Base-by-base conservation (phyloP, 164 flowering plant genomes). In the Sextonia rubra region DNA sequence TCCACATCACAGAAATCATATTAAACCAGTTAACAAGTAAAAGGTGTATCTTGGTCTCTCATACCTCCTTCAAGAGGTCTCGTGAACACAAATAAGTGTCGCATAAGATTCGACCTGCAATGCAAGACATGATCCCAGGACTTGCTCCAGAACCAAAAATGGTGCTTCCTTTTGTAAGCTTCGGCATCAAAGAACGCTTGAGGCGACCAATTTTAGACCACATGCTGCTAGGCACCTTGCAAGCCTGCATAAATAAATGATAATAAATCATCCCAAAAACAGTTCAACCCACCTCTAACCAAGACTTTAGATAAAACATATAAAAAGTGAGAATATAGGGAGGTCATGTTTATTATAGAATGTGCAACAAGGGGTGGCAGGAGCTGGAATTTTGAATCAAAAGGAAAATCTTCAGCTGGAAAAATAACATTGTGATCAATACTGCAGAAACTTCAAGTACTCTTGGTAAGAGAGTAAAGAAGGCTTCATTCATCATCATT, bases 141-240 rank as follows among this genome's bases (percentile, higher is more conserved):
- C 97, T 93, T 77, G 98, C 97, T 75, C 98, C 99, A 71, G 97
- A 87, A 17, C 98, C 98, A 80, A 85, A 96, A 58, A 85, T 29
- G 12, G 87, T 78, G 74, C 78, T 89, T 73, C 94, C 97, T 82
- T 86, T 93, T 30, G 85, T 77, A 77, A 94, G 90, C 74, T 85
- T 96, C 52, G 99, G 99, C 98, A 92, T 91, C 17, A 67, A 71
- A 75, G 91, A 85, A 44, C 99, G 94, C 85, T 89, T 96, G 69
- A 96, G 91, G 69, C 99, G 98, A 29, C 99, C 99, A 75, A 96
- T 79, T 86, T 85, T 92, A 69, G 99, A 96, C 99, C 99, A 96
- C 86, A 83, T 87, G 78, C 77, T 85, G 82, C 89, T 91, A 71
- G 92, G 89, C 60, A 92, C 93, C 80, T 75, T 86, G 82, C 92